A percentile compares a stretch with the other conserved stretches of the same genome.
phyloP scores from a whole-genome alignment of 2,329 filamentous ascomycete genomes.

The Fusarium musae region DNA sequence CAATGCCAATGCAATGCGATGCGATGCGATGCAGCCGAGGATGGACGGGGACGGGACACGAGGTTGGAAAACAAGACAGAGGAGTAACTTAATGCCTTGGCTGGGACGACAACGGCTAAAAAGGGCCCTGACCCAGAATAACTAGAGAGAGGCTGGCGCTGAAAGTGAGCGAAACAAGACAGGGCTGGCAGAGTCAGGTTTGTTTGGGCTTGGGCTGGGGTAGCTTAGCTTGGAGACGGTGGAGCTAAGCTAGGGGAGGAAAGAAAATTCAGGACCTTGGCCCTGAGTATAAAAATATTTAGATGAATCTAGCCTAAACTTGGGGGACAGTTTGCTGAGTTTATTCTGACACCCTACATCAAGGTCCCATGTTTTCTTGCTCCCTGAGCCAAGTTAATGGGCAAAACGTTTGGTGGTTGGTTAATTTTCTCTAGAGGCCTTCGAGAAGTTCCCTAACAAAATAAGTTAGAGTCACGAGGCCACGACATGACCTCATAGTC shows the following conservation, averaged over 20 bases:
- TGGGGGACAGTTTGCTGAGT: accelerated
- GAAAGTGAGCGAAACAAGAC: conserved; percentile 11
- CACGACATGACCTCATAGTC: conserved; percentile 37
- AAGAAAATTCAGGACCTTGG: background rate
- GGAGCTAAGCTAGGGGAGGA: background rate
- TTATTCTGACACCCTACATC: background rate
- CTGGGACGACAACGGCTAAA: conserved; percentile 30
- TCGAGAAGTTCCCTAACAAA: conserved; percentile 19
- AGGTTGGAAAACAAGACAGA: conserved; percentile 16
- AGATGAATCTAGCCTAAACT: accelerated
- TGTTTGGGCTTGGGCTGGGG: conserved; percentile 11
- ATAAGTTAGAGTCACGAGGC: conserved; percentile 33
- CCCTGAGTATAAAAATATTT: accelerated
- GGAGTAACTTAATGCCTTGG: conserved; percentile 7
- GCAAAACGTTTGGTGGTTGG: conserved; percentile 19
- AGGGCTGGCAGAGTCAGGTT: conserved; percentile 11
- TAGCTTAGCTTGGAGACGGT: background rate
- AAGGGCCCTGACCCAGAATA: conserved; percentile 1
- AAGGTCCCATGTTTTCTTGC: background rate
- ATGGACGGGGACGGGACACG: background rate
- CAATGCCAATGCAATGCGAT: conserved; percentile 5
- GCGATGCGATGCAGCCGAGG: conserved; percentile 6
- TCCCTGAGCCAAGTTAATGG: background rate
- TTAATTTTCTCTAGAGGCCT: conserved; percentile 10
- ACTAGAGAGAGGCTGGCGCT: conserved; percentile 23